phyloP scores from a whole-genome alignment of 345 rosid species.

The Crucihimalaya himalaica region DNA sequence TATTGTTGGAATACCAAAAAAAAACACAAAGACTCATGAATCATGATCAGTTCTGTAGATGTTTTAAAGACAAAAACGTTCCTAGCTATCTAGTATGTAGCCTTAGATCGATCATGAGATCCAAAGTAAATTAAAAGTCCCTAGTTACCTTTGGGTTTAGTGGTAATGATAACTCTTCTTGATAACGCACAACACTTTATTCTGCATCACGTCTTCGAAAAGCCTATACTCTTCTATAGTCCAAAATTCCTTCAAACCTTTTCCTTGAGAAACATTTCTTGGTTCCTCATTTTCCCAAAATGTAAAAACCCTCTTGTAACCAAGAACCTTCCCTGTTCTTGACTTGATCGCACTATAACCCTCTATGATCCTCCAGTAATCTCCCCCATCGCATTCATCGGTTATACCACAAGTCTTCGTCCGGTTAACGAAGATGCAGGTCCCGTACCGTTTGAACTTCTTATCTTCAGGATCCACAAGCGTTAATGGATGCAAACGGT shows the following conservation, averaged over 20 bases:
- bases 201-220: neutral
- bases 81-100: neutral
- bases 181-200: neutral
- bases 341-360: neutral
- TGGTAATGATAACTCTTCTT: neutral
- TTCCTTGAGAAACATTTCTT: neutral
- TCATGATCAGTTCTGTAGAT: neutral
- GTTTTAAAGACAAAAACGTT: too few species aligned
- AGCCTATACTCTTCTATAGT: neutral
- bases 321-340: neutral
- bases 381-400: constrained; percentile 6
- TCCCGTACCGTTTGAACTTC: neutral
- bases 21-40: neutral
- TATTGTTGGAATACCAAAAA: too few species aligned
- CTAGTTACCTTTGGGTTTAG: neutral
- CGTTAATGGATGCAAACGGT: neutral
- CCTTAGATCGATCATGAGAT: neutral
- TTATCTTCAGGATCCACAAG: neutral
- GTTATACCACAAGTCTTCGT: neutral
- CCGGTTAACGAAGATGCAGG: neutral
- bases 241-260: neutral
- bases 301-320: constrained; percentile 2
- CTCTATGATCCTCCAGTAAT: neutral
- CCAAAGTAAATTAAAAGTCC: neutral
- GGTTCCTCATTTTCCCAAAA: neutral